Base-by-base conservation (phyloP, 495 filamentous ascomycete genomes). In the Podospora pseudocomata region DNA sequence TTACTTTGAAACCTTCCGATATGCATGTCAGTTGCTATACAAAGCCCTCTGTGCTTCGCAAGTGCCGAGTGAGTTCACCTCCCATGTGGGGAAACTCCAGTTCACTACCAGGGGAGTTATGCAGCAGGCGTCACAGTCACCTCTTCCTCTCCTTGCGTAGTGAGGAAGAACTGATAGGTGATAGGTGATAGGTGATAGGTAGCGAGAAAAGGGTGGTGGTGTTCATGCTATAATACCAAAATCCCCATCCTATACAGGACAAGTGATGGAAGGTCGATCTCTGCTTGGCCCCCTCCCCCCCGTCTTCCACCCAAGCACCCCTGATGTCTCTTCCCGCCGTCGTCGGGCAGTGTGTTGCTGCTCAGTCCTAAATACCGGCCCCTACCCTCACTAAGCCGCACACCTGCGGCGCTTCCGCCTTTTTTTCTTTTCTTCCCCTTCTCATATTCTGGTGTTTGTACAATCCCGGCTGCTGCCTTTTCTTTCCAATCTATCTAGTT, bases 401-500 rank as follows among this genome's bases (percentile, higher is more conserved):
- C 55, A 58, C 55, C 19, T 26, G 55, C 55, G 55, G 55, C 55
- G 55, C 55, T 58, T 58, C 55, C 55, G 39, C 39, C 39, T 49
- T 11, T 49, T 49, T 58, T 58, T 58, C n/a, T 26, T 23, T 7
- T 5, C 11, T 20, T 59, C 63, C 23, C 67, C 11, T 11, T 58
- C 49, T 28, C 65, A 65, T 66, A 65, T 66, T 63, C 63, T 32
- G 44, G 20, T 5, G 34, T 28, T 28, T 55, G 23, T 64, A 32
- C 68, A 49, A 49, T 60, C 64, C 49, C 59, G 23, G 30, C 15
- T 62, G 23, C 20, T 62, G 53, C 55, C 57, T 26, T 53, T 65
- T 55, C 59, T 53, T 53, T 49, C 30, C 59, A 55, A 65, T 54
- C 44, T 26, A 34, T 26, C 2, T 11, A 30, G n/a, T n/a, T 19